These are phyloP conservation scores for Ceratocystis colombiana DNA, from an alignment of 2,329 filamentous ascomycete genomes.

Conservation along the genomic window DNA sequence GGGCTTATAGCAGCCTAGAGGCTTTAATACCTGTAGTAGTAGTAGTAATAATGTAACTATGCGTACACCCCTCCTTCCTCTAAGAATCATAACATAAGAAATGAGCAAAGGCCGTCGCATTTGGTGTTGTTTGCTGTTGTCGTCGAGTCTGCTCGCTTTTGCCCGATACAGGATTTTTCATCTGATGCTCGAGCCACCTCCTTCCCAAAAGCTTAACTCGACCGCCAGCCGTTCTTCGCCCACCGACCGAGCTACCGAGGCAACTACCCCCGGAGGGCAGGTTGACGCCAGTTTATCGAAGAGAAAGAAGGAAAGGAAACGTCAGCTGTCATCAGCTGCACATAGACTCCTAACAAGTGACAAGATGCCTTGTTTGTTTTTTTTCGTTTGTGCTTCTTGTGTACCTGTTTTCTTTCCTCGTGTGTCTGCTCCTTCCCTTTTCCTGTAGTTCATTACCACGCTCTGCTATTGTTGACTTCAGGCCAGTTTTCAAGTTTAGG, in stretches of 20 bases:
- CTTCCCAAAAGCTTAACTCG: constrained; percentile 14
- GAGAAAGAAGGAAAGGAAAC: background rate
- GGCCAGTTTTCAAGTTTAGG: constrained; percentile 1
- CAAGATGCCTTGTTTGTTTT: background rate
- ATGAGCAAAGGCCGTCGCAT: background rate
- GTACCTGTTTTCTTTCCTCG: too few species aligned
- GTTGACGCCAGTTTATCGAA: too few species aligned
- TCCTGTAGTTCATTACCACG: too few species aligned
- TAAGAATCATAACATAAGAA: background rate
- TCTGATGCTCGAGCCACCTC: constrained; percentile 14
- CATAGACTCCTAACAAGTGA: background rate
- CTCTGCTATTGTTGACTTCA: background rate
- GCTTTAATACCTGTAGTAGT: constrained; percentile 1
- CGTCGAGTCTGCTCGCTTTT: constrained; percentile 6
- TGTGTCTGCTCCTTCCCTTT: too few species aligned
- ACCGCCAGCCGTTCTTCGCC: background rate
- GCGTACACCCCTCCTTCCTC: too few species aligned
- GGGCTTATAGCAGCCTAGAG: background rate
- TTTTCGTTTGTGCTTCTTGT: background rate
- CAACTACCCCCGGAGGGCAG: background rate
- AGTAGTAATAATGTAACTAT: background rate
- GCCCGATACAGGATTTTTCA: constrained; percentile 11
- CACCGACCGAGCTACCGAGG: background rate
- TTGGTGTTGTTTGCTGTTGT: background rate
- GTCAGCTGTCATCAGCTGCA: background rate